A percentile compares a stretch with the other conserved stretches of the same genome.
These are phyloP conservation scores for Basidiobolus meristosporus DNA, from an alignment of 371 early-diverging fungal species.

Conservation along the genomic window DNA sequence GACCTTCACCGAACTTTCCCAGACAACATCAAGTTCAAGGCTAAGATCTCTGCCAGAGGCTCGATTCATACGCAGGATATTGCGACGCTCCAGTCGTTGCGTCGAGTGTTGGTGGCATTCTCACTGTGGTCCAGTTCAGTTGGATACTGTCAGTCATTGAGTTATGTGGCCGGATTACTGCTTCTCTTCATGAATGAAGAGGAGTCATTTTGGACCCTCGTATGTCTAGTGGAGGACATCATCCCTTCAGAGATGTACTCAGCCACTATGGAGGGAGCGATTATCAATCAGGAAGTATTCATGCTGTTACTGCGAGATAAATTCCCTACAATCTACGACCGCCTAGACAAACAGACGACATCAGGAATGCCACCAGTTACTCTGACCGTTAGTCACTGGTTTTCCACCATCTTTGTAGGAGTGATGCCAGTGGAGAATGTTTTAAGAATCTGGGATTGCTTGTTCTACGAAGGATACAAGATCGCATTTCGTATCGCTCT, in stretches of 20 bases:
- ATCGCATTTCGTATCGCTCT: conserved; percentile 59
- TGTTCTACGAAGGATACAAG: conserved; percentile 66
- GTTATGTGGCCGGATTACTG: conserved; percentile 62
- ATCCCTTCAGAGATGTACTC: conserved; percentile 64
- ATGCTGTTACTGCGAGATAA: conserved; percentile 35
- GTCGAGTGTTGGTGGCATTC: conserved; percentile 53
- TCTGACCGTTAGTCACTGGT: conserved; percentile 68
- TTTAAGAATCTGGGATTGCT: conserved; percentile 69
- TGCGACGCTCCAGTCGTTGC: conserved; percentile 31
- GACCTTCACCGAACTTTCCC: conserved; percentile 70
- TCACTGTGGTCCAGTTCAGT: conserved; percentile 35
- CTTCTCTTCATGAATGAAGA: conserved; percentile 55
- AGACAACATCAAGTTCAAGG: conserved; percentile 45
- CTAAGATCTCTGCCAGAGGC: conserved; percentile 11
- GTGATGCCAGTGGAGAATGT: conserved; percentile 61
- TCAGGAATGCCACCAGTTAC: conserved; percentile 42
- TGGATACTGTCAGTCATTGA: conserved; percentile 76
- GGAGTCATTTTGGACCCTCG: conserved; percentile 62
- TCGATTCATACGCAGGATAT: conserved; percentile 14
- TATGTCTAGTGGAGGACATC: conserved; percentile 45
- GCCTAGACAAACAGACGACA: conserved; percentile 20
- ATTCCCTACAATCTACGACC: conserved; percentile 31
- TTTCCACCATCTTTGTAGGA: conserved; percentile 59
- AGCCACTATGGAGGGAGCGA: conserved; percentile 53
- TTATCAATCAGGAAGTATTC: conserved; percentile 54